phyloP scores from a whole-genome alignment of 2,329 filamentous ascomycete species.

The Stemphylium lycopersici region DNA sequence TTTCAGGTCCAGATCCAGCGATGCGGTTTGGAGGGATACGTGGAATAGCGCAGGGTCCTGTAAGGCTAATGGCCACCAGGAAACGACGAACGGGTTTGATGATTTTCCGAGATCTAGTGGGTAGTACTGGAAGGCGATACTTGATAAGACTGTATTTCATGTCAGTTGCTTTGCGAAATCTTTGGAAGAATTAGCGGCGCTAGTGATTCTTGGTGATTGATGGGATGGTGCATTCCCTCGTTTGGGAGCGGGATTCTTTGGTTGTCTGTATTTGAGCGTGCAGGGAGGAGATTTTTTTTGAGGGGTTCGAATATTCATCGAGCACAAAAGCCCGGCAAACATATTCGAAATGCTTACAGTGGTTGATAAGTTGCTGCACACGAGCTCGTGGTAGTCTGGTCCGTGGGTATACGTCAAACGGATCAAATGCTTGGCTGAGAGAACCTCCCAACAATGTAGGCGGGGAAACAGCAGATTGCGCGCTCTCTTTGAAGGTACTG shows the following conservation, averaged over 20 bases:
- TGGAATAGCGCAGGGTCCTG: slow-evolving; percentile 64
- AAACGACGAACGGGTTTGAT: slow-evolving; percentile 64
- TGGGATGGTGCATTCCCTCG: too few species aligned
- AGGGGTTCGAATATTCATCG: too few species aligned
- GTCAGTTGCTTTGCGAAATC: neutral
- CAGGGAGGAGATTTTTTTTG: too few species aligned
- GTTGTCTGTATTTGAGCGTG: too few species aligned
- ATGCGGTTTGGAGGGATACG: slow-evolving; percentile 65
- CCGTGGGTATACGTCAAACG: slow-evolving; percentile 63
- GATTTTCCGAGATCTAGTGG: slow-evolving; percentile 59
- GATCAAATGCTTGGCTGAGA: slow-evolving; percentile 50
- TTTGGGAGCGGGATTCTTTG: too few species aligned
- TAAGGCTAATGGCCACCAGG: slow-evolving; percentile 66
- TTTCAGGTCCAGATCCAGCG: slow-evolving; percentile 60
- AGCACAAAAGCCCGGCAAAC: too few species aligned
- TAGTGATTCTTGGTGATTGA: too few species aligned
- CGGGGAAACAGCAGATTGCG: neutral
- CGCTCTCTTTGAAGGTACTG: neutral
- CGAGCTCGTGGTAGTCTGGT: slow-evolving; percentile 59
- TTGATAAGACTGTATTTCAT: slow-evolving; percentile 58
- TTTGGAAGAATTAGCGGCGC: neutral
- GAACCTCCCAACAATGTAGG: neutral
- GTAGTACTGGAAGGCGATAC: slow-evolving; percentile 66
- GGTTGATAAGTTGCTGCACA: slow-evolving; percentile 63
- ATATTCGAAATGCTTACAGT: slow-evolving; percentile 61